phyloP scores from a whole-genome alignment of 306 rosid genomes.

The Corylus americana region DNA sequence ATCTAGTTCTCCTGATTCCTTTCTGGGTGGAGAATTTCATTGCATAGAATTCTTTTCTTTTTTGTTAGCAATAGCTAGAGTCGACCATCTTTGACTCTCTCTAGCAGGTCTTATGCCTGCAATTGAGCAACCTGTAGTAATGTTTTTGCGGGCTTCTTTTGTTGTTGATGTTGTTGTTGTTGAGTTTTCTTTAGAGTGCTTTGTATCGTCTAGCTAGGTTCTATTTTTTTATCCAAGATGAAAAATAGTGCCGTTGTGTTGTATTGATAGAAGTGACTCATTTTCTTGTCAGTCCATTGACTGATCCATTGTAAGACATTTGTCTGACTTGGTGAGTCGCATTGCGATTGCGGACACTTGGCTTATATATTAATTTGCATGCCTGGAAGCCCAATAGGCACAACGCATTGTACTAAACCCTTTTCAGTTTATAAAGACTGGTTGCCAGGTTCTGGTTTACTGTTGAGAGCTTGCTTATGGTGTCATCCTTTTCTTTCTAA shows the following conservation, averaged over 20 bases:
- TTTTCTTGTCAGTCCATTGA: slow-evolving; percentile 14
- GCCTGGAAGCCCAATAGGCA: no score
- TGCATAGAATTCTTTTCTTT: slow-evolving; percentile 54
- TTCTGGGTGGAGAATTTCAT: slow-evolving; percentile 36
- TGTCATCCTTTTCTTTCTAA: no score
- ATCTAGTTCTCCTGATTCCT: slow-evolving; percentile 44
- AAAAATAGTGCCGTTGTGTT: slow-evolving; percentile 42
- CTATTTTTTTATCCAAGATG: slow-evolving; percentile 54
- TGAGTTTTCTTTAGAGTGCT: slow-evolving; percentile 46
- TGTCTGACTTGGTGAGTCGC: background rate
- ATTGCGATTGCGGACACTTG: no score
- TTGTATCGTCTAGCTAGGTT: slow-evolving; percentile 34
- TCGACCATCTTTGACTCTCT: slow-evolving; percentile 46
- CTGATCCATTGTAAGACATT: background rate
- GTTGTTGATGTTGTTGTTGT: slow-evolving; percentile 34
- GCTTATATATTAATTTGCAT: no score
- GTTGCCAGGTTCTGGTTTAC: no score
- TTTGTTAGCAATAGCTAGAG: slow-evolving; percentile 52
- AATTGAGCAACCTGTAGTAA: slow-evolving; percentile 46
- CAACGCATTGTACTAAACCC: no score
- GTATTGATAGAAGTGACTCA: slow-evolving; percentile 52
- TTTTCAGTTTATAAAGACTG: no score
- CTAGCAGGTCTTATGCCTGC: slow-evolving; percentile 46
- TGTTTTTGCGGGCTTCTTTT: slow-evolving; percentile 49
- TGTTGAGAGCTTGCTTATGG: no score